Evolutionary conservation across 148 eudicot species (phyloP), one percentile per base, ranked within the genome.

Genomic region (Limonium bicolor): DNA sequence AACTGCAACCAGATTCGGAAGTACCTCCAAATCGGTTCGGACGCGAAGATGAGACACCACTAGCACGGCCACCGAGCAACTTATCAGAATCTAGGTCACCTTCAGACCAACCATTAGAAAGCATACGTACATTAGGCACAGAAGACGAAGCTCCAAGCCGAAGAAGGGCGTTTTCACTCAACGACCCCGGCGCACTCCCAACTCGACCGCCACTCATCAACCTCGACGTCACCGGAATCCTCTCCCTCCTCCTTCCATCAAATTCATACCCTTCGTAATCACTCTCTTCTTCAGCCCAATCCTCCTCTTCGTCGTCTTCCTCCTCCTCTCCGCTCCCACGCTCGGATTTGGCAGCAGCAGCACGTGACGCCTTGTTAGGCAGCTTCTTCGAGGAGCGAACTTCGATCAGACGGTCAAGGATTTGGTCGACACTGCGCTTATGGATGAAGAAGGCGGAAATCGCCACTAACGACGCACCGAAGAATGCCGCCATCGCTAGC

Each of bases 381-480:
- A 92, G 71, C 28, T 93, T 85, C 51, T 85, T 92, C 32, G 85
- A 71, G 74, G n/a, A n/a, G n/a, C n/a, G n/a, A n/a, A n/a, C n/a
- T n/a, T n/a, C n/a, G n/a, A n/a, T n/a, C n/a, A n/a, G n/a, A n/a
- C n/a, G n/a, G 36, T 32, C 36, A 16, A 32, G 36, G 12, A 32
- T 2, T 16, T 32, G 36, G 14, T n/a, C 11, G 14, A 32, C 36
- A 5, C 7, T 32, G 13, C 7, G 3, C 36, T 5, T n/a, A n/a
- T 92, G 99, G 88, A 85, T 76, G 41, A 72, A 78, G 47, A 75
- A 92, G 0, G 95, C 99, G 10, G 95, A 92, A 1, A 92, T 82
- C 7, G 99, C 99, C 15, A 92, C 93, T 24, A 92, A 61, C 3
- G 99, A 92, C 2, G 95, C 99, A 55, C 99, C 99, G 15, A 85